Evolutionary conservation across 2,329 filamentous ascomycete species (phyloP), one percentile per base, ranked within the genome.

Genomic region (Fusarium incarnatum): DNA sequence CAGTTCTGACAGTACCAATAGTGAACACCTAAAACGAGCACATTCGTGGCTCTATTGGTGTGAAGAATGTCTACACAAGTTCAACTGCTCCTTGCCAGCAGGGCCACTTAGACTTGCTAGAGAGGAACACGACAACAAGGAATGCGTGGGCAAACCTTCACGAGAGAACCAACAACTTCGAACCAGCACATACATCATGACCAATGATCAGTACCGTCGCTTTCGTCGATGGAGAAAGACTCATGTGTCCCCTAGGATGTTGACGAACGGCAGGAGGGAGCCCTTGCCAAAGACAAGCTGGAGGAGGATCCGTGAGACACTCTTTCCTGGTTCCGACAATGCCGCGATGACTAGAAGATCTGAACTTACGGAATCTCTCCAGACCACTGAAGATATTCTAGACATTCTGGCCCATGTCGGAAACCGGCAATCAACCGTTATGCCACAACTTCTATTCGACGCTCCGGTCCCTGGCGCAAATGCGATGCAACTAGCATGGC

Each of bases 291-390:
- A 48, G 6, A 50, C 9, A 10, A 66, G 63, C 47, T 66, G 63
- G 63, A 48, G 63, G 27, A 55, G 22, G n/a, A 66, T 66, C 13
- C 61, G 34, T 4, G 46, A 60, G 10, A 60, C 47, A 2, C 53
- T 66, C n/a, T 66, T 66, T 2, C 62, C 62, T 1, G 15, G 4
- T 5, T 16, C 55, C 0, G 44, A 48, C 20, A 15, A 15, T 4
- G 25, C 23, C 1, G n/a, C 32, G 1, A n/a, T 27, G 23, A 23
- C 23, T 23, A 32, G 27, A 28, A 28, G 27, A n/a, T 8, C 16
- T 32, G 45, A 16, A 13, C 6, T n/a, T 11, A 4, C 16, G 16
- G 18, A 15, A 23, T 8, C n/a, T 10, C 5, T 6, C 16, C 23
- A 27, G 23, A 23, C 23, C 27, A 28, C 27, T 11, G 27, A 28